Conservation (phyloP, 2,329 filamentous ascomycete genomes). For the Bertia moriformis region DNA sequence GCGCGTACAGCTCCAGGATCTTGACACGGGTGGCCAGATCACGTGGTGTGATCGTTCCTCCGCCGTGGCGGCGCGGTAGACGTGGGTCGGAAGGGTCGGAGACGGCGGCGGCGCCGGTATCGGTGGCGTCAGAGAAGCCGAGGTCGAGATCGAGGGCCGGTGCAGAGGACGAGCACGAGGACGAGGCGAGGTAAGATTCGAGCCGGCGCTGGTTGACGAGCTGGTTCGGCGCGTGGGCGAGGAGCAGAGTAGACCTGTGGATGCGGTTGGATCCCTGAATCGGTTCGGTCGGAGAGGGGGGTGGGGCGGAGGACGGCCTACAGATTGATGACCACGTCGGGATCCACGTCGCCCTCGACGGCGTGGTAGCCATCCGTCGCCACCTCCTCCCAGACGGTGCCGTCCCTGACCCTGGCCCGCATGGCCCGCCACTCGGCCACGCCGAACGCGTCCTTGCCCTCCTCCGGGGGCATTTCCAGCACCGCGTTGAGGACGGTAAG, state of each 20-base stretch:
- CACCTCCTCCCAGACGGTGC: constrained; percentile 88
- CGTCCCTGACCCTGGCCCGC: constrained; percentile 72
- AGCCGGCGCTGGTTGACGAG: constrained; percentile 71
- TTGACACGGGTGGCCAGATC: constrained; percentile 76
- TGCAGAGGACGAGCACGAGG: too few species aligned
- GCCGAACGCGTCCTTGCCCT: constrained; percentile 80
- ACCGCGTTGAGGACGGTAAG: constrained; percentile 85
- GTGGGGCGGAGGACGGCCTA: constrained; percentile 14
- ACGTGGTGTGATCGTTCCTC: constrained; percentile 67
- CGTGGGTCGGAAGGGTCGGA: constrained; percentile 23
- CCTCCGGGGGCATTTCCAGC: constrained; percentile 73
- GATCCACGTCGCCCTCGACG: constrained; percentile 77
- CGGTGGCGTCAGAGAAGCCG: constrained; percentile 17
- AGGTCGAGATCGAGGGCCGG: constrained; percentile 57
- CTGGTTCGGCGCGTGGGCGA: constrained; percentile 80
- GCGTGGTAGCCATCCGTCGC: constrained; percentile 77
- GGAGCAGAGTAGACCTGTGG: constrained; percentile 66
- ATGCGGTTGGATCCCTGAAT: neutral
- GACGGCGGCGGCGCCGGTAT: constrained; percentile 18
- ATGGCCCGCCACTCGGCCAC: constrained; percentile 71
- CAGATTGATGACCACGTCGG: constrained; percentile 85
- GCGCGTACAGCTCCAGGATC: constrained; percentile 84
- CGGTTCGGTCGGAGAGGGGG: neutral
- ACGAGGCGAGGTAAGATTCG: constrained; percentile 74
- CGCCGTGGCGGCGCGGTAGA: constrained; percentile 14